Evolutionary conservation across 2,329 filamentous ascomycete species (phyloP), one percentile per base, ranked within the genome.

Genomic region (Coleophoma cylindrospora): DNA sequence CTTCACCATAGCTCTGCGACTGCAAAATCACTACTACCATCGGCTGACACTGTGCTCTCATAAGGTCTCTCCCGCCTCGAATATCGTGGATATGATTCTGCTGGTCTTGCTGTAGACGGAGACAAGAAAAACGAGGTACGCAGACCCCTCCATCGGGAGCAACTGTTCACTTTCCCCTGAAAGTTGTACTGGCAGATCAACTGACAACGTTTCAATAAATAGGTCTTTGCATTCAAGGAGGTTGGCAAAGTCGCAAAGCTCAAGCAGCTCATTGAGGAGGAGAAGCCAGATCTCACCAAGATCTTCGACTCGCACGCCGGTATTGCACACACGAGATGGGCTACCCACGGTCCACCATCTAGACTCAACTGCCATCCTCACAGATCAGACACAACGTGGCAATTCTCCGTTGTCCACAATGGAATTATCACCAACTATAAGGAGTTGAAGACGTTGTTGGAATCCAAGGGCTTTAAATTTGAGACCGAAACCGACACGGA

Each of bases 371-470:
- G 94, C 85, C 94, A 99, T 73, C 94, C 94, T 64, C 92, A 97
- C 81, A 95, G 91, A 73, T 97, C 92, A 59, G 94, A 99, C 71
- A 83, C 87, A 63, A 89, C 76, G 65, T 99, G 92, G 91, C 88
- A 99, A 75, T 99, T 99, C 72, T 81, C 89, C 59, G 86, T 99
- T 64, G 94, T 97, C 54, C 94, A 99, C 86, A 99, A 99, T 75
- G 94, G 94, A 68, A 99, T 99, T 80, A 99, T 99, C 74, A 99
- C 94, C 77, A 99, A 99, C 83, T 99, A 99, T 84, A 99, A 99
- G 81, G 94, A 99, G 76, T 78, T 99, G 65, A 96, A 92, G 84
- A 89, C 87, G 56, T 84, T 99, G 57, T 81, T 99, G 61, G 82
- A 87, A 74, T 81, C 80, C 79, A 99, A 97, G 82, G 94, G 94